A percentile compares a stretch with the other conserved stretches of the same genome.
Evolutionary conservation across 345 rosid genomes (phyloP).

Genomic region (Ailanthus altissimus): DNA sequence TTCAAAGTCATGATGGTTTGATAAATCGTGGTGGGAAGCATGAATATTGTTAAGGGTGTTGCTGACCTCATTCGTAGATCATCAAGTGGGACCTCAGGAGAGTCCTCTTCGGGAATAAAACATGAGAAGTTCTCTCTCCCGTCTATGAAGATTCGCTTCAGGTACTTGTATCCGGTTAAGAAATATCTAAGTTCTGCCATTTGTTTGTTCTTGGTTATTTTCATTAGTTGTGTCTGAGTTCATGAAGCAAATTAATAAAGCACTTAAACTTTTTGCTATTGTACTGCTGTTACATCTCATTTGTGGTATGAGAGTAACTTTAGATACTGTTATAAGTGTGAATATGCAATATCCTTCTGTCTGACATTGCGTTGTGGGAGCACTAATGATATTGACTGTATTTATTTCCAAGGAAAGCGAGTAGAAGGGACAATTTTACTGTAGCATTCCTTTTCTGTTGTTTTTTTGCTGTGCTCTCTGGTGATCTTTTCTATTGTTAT

Average conservation of each 20-base stretch:
- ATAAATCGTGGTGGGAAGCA: slow-evolving; percentile 32
- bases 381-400: not conserved
- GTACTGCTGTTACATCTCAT: not conserved
- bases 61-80: slow-evolving; percentile 76
- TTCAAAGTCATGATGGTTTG: slow-evolving; percentile 20
- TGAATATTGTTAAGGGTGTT: slow-evolving; percentile 80
- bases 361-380: not conserved
- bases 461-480: not conserved
- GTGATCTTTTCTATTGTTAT: not conserved
- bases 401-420: not conserved
- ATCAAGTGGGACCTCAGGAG: slow-evolving; percentile 46
- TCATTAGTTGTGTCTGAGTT: slow-evolving; percentile 7
- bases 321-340: not conserved
- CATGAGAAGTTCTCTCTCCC: slow-evolving; percentile 57
- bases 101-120: slow-evolving; percentile 41
- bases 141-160: slow-evolving; percentile 50
- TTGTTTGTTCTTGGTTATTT: not conserved
- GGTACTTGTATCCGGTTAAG: slow-evolving; percentile 35
- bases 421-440: not conserved
- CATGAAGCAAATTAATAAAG: not conserved
- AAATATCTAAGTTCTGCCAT: not conserved
- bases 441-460: not conserved
- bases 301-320: not conserved
- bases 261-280: not conserved
- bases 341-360: not conserved